Conservation (phyloP, 768 basidiomycete species). For the Exsudoporus frostii region DNA sequence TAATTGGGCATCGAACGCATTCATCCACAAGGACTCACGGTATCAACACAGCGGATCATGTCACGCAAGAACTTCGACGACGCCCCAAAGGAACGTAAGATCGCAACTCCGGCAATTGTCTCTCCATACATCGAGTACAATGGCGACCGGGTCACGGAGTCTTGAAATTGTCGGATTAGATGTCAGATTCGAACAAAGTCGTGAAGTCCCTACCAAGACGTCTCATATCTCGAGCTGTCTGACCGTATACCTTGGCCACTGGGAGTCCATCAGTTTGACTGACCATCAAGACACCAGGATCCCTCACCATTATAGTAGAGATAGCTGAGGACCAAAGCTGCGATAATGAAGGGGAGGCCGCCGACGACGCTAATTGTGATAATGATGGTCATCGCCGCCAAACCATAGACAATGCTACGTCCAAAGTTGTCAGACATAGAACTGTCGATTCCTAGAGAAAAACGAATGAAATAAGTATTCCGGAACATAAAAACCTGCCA, state of each 20-base stretch:
- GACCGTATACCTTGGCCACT: conserved; percentile 61
- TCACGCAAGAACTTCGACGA: conserved; percentile 83
- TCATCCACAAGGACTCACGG: conserved; percentile 42
- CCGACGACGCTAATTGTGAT: conserved; percentile 76
- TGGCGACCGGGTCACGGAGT: conserved; percentile 48
- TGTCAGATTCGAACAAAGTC: not conserved
- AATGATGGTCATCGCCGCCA: conserved; percentile 72
- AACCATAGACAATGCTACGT: conserved; percentile 64
- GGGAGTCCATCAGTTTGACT: conserved; percentile 6
- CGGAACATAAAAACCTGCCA: not conserved
- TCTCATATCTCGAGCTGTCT: conserved; percentile 85
- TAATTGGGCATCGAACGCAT: not conserved
- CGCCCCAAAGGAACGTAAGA: conserved; percentile 82
- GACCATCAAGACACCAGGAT: not conserved
- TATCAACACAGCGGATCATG: conserved; percentile 80
- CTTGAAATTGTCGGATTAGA: conserved; percentile 20
- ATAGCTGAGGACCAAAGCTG: conserved; percentile 49
- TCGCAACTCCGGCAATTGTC: conserved; percentile 49
- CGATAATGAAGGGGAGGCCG: conserved; percentile 69
- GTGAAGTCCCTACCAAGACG: conserved; percentile 51
- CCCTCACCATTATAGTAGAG: conserved; percentile 70
- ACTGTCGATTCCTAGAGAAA: conserved; percentile 68
- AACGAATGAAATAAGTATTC: conserved; percentile 9
- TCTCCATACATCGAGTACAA: conserved; percentile 47
- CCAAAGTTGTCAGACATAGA: conserved; percentile 83